Conservation (phyloP, 2,329 filamentous ascomycete genomes). For the Fusarium coicis region DNA sequence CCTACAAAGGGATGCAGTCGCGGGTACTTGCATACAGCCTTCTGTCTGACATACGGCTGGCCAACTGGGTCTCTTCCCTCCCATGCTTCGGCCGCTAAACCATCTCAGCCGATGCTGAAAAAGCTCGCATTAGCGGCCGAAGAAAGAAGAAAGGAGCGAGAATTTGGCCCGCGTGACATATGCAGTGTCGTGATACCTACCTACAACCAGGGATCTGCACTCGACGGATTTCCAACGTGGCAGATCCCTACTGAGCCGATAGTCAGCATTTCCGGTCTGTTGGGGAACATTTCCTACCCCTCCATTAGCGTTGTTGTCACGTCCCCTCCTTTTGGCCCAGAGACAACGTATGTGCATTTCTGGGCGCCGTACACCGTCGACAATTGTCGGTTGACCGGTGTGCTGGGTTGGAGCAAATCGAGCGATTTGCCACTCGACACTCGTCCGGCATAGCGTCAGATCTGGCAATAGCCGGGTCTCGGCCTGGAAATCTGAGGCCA, state of each 20-base stretch:
- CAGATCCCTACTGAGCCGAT: slow-evolving; percentile 1
- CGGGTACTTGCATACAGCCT: neutral
- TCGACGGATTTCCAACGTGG: neutral
- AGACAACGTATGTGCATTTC: neutral
- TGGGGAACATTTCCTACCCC: neutral
- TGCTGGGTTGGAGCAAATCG: neutral
- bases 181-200: neutral
- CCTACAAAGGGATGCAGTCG: neutral
- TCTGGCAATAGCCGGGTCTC: neutral
- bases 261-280: neutral
- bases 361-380: neutral
- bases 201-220: neutral
- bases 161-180: neutral
- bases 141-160: neutral
- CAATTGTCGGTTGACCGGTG: neutral
- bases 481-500: neutral
- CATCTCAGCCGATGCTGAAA: neutral
- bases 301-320: neutral
- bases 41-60: neutral
- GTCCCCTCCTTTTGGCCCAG: neutral
- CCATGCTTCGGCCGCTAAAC: neutral
- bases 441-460: neutral
- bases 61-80: neutral
- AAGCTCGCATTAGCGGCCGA: neutral
- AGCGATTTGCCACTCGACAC: neutral